Evolutionary conservation across 768 basidiomycete species (phyloP).

Genomic region (Leccinum arenicola): DNA sequence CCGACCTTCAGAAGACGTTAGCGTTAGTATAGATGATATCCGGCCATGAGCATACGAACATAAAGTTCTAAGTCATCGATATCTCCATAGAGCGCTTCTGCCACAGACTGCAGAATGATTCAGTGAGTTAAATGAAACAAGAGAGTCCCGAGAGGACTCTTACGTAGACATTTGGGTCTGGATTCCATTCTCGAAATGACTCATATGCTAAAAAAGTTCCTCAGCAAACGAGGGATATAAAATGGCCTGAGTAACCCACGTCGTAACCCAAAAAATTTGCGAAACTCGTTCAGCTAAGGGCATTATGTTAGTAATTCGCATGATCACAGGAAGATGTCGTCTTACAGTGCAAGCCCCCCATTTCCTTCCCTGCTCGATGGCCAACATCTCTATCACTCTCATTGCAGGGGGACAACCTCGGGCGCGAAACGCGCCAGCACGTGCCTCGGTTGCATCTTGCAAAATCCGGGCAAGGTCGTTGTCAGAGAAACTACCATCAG

Average conservation of each 20-base stretch:
- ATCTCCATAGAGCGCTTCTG: constrained; percentile 62
- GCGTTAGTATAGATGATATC: not conserved
- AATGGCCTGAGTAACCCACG: constrained; percentile 34
- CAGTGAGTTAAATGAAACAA: not conserved
- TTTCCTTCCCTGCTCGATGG: constrained; percentile 59
- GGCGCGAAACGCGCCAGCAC: constrained; percentile 64
- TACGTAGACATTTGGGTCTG: constrained; percentile 53
- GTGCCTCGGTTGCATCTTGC: constrained; percentile 55
- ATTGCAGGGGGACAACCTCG: constrained; percentile 63
- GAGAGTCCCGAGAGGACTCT: constrained; percentile 14
- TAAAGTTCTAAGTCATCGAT: constrained; percentile 81
- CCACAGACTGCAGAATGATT: constrained; percentile 45
- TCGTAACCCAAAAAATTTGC: constrained; percentile 67
- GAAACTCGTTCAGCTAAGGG: constrained; percentile 63
- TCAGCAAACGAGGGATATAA: constrained; percentile 2
- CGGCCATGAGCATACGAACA: constrained; percentile 36
- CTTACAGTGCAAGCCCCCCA: constrained; percentile 78
- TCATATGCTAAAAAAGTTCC: constrained; percentile 45
- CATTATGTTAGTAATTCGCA: not conserved
- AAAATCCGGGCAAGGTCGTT: constrained; percentile 60
- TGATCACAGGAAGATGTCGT: not conserved
- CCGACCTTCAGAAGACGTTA: constrained; percentile 42
- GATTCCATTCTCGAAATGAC: constrained; percentile 73
- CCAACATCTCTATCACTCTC: constrained; percentile 65
- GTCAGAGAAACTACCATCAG: constrained; percentile 57